Conservation (phyloP, 2,329 filamentous ascomycete genomes). For the Aspergillus clavatus region DNA sequence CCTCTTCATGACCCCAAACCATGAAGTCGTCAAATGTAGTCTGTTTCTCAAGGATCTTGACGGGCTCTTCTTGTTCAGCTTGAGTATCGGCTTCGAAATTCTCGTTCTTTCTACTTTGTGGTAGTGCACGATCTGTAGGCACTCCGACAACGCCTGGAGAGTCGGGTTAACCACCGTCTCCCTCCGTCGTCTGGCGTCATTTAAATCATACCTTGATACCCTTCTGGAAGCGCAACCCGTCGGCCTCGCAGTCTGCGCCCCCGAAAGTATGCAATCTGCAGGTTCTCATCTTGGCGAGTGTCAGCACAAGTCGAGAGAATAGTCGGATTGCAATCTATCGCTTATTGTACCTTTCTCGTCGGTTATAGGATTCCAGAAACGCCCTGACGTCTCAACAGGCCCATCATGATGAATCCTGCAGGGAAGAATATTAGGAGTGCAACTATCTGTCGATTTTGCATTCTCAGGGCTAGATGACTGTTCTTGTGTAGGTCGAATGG, state of each 20-base stretch:
- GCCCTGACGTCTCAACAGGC: conserved; percentile 55
- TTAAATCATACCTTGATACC: conserved; percentile 54
- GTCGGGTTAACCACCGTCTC: neutral
- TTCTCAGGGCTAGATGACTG: conserved; percentile 15
- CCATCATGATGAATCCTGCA: conserved; percentile 77
- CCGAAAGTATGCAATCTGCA: conserved; percentile 63
- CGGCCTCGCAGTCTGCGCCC: conserved; percentile 74
- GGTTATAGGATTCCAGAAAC: conserved; percentile 65
- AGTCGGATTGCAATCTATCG: neutral
- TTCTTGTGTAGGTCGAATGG: conserved; percentile 29
- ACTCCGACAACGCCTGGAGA: conserved; percentile 54
- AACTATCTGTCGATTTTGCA: conserved; percentile 29
- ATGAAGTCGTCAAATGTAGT: conserved; percentile 69
- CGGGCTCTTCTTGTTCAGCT: conserved; percentile 45
- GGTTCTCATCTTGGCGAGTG: conserved; percentile 22
- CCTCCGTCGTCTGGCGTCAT: neutral
- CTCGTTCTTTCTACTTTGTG: conserved; percentile 26
- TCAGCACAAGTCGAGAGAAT: neutral
- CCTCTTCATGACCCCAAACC: conserved; percentile 76
- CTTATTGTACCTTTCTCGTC: conserved; percentile 38
- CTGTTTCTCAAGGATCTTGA: conserved; percentile 56
- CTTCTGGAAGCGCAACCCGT: conserved; percentile 61
- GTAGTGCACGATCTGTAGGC: conserved; percentile 38
- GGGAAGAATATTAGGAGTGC: conserved; percentile 68
- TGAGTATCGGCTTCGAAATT: conserved; percentile 44